Evolutionary conservation across 2,329 filamentous ascomycete genomes (phyloP).

Genomic region (Elsinoe australis): DNA sequence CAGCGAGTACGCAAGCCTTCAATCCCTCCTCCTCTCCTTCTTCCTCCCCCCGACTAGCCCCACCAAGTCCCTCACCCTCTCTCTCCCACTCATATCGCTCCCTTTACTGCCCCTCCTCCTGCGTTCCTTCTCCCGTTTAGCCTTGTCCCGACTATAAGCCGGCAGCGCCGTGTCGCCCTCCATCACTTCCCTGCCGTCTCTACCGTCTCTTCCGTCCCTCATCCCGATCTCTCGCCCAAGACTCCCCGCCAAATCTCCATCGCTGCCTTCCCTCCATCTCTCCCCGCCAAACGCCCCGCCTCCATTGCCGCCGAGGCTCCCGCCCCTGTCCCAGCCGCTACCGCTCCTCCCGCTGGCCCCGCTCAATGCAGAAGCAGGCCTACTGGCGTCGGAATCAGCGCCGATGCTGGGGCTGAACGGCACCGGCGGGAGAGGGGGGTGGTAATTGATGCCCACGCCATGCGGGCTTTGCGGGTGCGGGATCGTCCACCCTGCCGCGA

Average conservation of each 20-base stretch:
- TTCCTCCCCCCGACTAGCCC: background rate
- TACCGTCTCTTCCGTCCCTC: no score
- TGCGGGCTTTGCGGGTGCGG: conserved; percentile 2
- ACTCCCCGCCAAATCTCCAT: background rate
- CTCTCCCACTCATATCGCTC: background rate
- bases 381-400: background rate
- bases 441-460: background rate
- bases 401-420: conserved; percentile 1
- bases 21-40: background rate
- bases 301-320: no score
- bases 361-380: conserved; percentile 1
- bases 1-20: no score
- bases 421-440: background rate
- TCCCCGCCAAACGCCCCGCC: background rate
- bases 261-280: background rate
- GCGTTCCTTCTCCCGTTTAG: conserved; percentile 3
- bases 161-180: conserved; percentile 13
- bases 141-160: conserved; percentile 2
- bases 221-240: no score
- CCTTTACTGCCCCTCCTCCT: conserved; percentile 11
- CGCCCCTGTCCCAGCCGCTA: background rate
- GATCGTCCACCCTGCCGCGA: conserved; percentile 8
- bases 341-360: background rate
- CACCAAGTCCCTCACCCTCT: background rate
- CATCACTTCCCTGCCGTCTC: background rate